Base-by-base conservation (phyloP, 179 eudicot genomes). In the Silene noctiflora region DNA sequence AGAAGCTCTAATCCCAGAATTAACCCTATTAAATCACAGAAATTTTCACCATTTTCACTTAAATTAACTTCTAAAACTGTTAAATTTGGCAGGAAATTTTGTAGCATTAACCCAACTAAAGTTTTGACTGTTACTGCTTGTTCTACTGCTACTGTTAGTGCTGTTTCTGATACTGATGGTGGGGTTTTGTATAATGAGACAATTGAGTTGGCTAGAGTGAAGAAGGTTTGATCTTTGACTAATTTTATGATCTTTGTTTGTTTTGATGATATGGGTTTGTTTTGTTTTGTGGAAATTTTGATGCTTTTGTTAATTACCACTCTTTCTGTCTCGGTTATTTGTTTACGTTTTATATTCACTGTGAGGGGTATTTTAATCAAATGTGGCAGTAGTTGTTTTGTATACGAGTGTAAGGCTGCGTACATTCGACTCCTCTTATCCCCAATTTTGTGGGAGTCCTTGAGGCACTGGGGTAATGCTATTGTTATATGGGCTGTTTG, bases 201-300 rank as follows among this genome's bases (percentile, higher is more conserved):
- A 0, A 88, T 86, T 77, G 70, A 77, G 35, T n/a, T 91, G 25
- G 75, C 62, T 73, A 83, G 86, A 71, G 74, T 76, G 10, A 69
- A 84, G 78, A 92, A 82, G 91, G 98, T 92, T 16, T 24, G 59
- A 61, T 39, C 16, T 76, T 84, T 71, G 31, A 20, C 58, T 31
- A 19, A 13, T 29, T 4, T 71, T 55, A 9, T 33, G 39, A 5
- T 29, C 19, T 24, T 5, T 63, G 51, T 25, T 51, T 9, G 69
- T 24, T 78, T 73, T 77, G 35, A 0, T 73, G 74, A 67, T 5
- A 1, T 71, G 76, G 72, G 73, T 42, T 75, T 16, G 61, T 58
- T 16, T 73, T 73, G 53, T 68, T 61, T 24, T 24, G 33, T 27
- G 58, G 31, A 20, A 21, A 67, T 6, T 42, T 39, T 31, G 4